Conservation (phyloP, 1,284 basidiomycete genomes). For the Phellinidium pouzarii region DNA sequence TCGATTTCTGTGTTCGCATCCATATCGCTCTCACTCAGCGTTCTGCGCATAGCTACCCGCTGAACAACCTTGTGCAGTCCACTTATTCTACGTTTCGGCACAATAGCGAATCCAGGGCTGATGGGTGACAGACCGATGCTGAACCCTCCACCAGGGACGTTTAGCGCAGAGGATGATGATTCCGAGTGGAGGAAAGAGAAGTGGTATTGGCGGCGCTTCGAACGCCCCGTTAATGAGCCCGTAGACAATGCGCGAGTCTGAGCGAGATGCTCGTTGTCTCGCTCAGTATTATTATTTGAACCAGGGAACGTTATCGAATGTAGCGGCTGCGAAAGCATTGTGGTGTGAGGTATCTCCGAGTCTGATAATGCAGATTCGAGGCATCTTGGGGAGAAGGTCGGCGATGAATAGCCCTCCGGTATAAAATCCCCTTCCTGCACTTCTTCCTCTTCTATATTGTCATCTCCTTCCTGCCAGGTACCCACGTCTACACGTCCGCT, state of each 20-base stretch:
- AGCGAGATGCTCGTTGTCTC: neutral
- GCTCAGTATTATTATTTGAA: neutral
- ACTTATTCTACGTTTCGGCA: slow-evolving; percentile 44
- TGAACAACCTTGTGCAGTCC: slow-evolving; percentile 25
- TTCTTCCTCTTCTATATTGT: slow-evolving; percentile 27
- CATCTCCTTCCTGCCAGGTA: slow-evolving; percentile 44
- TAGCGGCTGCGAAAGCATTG: slow-evolving; percentile 1
- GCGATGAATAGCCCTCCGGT: slow-evolving; percentile 15
- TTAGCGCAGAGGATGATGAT: slow-evolving; percentile 16
- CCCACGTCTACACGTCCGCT: slow-evolving; percentile 45
- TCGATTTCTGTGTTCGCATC: slow-evolving; percentile 33
- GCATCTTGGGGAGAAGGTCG: slow-evolving; percentile 32
- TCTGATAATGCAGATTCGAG: slow-evolving; percentile 17
- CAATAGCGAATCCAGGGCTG: slow-evolving; percentile 64
- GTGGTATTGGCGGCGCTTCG: slow-evolving; percentile 4
- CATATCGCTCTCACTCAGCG: slow-evolving; percentile 44
- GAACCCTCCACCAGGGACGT: slow-evolving; percentile 43
- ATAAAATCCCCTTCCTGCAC: slow-evolving; percentile 10
- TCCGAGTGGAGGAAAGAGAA: slow-evolving; percentile 19
- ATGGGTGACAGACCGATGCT: slow-evolving; percentile 68
- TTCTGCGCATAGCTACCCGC: slow-evolving; percentile 32
- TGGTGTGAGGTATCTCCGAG: slow-evolving; percentile 4
- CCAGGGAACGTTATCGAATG: slow-evolving; percentile 15
- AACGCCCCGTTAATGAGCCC: neutral
- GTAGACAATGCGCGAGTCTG: slow-evolving; percentile 10